phyloP scores from a whole-genome alignment of 805 yeast species.

The Citeromyces nyonsensis region DNA sequence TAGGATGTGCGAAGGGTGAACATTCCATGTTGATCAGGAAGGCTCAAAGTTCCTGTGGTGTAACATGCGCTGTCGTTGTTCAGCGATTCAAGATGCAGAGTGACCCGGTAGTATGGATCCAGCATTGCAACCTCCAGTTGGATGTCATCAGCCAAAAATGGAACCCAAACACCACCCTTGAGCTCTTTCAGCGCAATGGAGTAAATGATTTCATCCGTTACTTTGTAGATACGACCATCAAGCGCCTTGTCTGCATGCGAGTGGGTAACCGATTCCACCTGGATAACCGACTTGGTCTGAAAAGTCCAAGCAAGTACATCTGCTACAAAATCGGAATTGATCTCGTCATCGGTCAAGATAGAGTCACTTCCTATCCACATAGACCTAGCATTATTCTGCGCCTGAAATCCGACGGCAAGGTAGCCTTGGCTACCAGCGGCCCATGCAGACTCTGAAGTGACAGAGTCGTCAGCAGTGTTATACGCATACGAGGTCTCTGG shows the following conservation, averaged over 20 bases:
- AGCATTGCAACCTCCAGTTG: slow-evolving; percentile 83
- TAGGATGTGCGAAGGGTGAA: slow-evolving; percentile 75
- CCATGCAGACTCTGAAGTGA: slow-evolving; percentile 38
- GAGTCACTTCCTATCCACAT: slow-evolving; percentile 66
- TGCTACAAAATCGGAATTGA: slow-evolving; percentile 10
- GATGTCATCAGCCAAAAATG: slow-evolving; percentile 43
- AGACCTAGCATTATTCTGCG: slow-evolving; percentile 61
- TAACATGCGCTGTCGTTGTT: slow-evolving; percentile 24
- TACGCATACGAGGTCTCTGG: slow-evolving; percentile 48
- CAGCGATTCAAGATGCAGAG: slow-evolving; percentile 26
- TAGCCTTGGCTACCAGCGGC: slow-evolving; percentile 69
- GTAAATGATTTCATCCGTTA: slow-evolving; percentile 56
- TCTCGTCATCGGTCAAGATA: slow-evolving; percentile 26
- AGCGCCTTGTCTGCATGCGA: slow-evolving; percentile 24
- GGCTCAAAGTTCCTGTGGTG: slow-evolving; percentile 33
- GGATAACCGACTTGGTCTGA: slow-evolving; percentile 51
- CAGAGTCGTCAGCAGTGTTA: slow-evolving; percentile 24
- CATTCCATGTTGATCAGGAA: slow-evolving; percentile 96
- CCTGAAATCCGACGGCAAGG: slow-evolving; percentile 67
- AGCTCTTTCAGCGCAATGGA: slow-evolving; percentile 31
- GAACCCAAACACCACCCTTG: slow-evolving; percentile 48
- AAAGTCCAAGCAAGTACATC: slow-evolving; percentile 55
- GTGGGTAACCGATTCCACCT: slow-evolving; percentile 37
- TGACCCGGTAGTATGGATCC: slow-evolving; percentile 87
- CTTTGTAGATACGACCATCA: slow-evolving; percentile 41